phyloP scores from a whole-genome alignment of 1,284 basidiomycete genomes.

The Pascua guehoae region DNA sequence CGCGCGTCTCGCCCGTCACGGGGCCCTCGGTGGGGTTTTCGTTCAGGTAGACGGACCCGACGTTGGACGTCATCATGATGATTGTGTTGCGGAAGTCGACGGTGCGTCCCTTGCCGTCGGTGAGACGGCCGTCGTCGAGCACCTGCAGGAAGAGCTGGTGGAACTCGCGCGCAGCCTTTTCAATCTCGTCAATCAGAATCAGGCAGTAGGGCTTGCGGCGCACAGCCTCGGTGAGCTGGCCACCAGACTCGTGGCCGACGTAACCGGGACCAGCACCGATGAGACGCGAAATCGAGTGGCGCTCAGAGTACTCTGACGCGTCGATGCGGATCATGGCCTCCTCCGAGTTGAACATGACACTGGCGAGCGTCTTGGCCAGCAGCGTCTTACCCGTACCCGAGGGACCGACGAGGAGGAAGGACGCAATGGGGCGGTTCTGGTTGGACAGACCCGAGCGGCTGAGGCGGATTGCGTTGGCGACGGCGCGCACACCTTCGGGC shows the following conservation, averaged over 20 bases:
- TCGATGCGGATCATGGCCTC: constrained; percentile 59
- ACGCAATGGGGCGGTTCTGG: constrained; percentile 55
- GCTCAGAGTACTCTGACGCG: constrained; percentile 54
- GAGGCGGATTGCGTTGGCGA: constrained; percentile 58
- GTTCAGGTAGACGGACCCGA: constrained; percentile 56
- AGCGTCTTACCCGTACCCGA: constrained; percentile 58
- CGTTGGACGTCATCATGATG: constrained; percentile 57
- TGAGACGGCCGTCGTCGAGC: constrained; percentile 57
- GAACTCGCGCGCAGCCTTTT: constrained; percentile 58
- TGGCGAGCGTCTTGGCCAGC: constrained; percentile 53
- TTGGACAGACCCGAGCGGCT: constrained; percentile 58
- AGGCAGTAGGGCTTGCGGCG: constrained; percentile 53
- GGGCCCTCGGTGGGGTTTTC: constrained; percentile 52
- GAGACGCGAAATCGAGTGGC: constrained; percentile 56
- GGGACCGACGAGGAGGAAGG: constrained; percentile 55
- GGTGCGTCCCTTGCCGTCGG: constrained; percentile 50
- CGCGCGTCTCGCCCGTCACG: constrained; percentile 43
- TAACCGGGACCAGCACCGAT: constrained; percentile 58
- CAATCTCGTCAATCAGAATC: constrained; percentile 51
- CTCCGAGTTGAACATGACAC: constrained; percentile 56
- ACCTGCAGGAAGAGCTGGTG: constrained; percentile 58
- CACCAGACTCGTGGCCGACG: constrained; percentile 57
- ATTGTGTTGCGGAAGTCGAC: constrained; percentile 50
- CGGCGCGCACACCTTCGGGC: constrained; percentile 57
- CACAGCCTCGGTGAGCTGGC: constrained; percentile 55